These are phyloP conservation scores for Cryphonectria radicalis DNA, from an alignment of 2,329 filamentous ascomycete genomes.

Conservation along the genomic window DNA sequence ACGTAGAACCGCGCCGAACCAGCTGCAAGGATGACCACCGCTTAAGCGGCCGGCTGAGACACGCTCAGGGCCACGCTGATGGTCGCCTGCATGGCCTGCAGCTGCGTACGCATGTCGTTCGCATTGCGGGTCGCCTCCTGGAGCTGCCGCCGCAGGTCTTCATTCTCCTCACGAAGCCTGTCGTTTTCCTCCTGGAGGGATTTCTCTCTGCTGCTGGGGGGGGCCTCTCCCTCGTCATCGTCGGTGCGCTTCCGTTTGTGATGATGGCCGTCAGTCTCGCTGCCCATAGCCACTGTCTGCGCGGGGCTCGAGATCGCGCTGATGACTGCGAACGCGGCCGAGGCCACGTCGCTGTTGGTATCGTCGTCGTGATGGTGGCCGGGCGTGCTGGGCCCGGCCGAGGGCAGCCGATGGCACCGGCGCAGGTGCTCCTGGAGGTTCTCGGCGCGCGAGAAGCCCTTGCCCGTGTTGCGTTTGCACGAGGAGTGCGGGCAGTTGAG, in stretches of 20 bases:
- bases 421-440: slow-evolving; percentile 93
- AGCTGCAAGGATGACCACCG: not conserved
- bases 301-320: slow-evolving; percentile 15
- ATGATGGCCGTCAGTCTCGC: slow-evolving; percentile 36
- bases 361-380: slow-evolving; percentile 40
- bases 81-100: slow-evolving; percentile 50
- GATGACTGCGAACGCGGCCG: slow-evolving; percentile 30
- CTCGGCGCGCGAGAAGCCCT: slow-evolving; percentile 90
- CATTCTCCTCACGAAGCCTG: slow-evolving; percentile 67
- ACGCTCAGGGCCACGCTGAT: slow-evolving; percentile 33
- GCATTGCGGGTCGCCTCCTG: slow-evolving; percentile 53
- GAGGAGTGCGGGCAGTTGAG: slow-evolving; percentile 84
- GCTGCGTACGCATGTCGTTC: slow-evolving; percentile 53
- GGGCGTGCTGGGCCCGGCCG: slow-evolving; percentile 39
- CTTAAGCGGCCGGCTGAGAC: slow-evolving; percentile 12
- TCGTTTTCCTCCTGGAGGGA: slow-evolving; percentile 67
- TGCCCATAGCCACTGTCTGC: slow-evolving; percentile 8
- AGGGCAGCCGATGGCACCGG: slow-evolving; percentile 66
- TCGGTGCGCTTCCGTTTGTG: slow-evolving; percentile 51
- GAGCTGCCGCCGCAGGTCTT: slow-evolving; percentile 58
- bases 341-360: slow-evolving; percentile 49
- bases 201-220: slow-evolving; percentile 34
- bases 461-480: slow-evolving; percentile 87
- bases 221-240: slow-evolving; percentile 35
- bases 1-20: not conserved